Evolutionary conservation across 2,329 filamentous ascomycete species (phyloP), one percentile per base, ranked within the genome.

Genomic region (Aspergillus persii): DNA sequence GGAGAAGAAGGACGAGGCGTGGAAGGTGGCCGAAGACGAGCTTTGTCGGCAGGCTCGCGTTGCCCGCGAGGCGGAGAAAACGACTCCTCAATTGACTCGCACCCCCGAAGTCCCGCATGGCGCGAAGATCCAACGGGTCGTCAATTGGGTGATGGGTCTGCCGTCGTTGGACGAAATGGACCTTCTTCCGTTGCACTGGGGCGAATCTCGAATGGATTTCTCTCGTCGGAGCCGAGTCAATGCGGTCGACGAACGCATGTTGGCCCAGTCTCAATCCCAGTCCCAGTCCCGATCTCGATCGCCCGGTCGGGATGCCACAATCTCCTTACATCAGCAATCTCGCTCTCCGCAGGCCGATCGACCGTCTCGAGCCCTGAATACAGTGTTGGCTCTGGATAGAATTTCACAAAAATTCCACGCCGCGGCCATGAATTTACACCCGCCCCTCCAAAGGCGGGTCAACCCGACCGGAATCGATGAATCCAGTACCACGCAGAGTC

Each of bases 71-170:
- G 11, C 36, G 7, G 36, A 41, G 4, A 41, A 47, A 23, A 3
- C 18, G 9, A 47, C 7, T 23, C 26, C 44, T 47, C 44, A 47
- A 23, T 8, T 47, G 44, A 27, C 18, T 23, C 44, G 44, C 26
- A 47, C 44, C 15, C 30, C 33, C 2, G 48, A 61, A 39, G 52
- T 59, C n/a, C 33, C 59, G 9, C 53, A 56, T 29, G 52, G 27
- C 12, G 50, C 29, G 33, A 61, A 59, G 15, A 44, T 61, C 15
- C 53, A 61, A 41, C 56, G 59, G 39, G 59, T 61, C 12, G 53
- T 53, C 44, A 54, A 61, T 52, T 61, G 59, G 59, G 53, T 61
- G 1, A 56, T 48, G 26, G 56, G 56, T 26, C 41, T 61, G 29
- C 59, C 59, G 8, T 47, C 44, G 8, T 26, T 27, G 44, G 44